phyloP scores from a whole-genome alignment of 768 basidiomycete species.

The Boletus rubroflammeus region DNA sequence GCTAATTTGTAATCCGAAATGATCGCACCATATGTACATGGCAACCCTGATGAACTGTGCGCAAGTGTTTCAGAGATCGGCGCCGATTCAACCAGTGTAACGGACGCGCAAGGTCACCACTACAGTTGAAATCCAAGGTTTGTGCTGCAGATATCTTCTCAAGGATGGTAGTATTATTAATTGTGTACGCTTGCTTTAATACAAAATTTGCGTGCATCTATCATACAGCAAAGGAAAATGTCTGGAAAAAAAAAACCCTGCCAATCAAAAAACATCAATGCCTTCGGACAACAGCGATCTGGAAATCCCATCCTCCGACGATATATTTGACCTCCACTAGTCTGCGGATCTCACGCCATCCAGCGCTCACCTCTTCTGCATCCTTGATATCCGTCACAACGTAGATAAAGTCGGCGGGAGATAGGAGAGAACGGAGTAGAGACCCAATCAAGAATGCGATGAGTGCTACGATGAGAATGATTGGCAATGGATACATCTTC shows the following conservation, averaged over 20 bases:
- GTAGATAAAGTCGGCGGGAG: conserved; percentile 89
- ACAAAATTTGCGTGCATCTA: conserved; percentile 10
- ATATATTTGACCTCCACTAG: conserved; percentile 80
- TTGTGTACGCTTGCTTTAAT: conserved; percentile 5
- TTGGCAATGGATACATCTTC: conserved; percentile 42
- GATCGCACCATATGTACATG: not conserved
- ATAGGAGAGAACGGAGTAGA: conserved; percentile 80
- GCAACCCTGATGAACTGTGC: not conserved
- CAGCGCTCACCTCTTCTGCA: conserved; percentile 46
- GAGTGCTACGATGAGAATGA: conserved; percentile 72
- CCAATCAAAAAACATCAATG: conserved; percentile 36
- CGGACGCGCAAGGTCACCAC: not conserved
- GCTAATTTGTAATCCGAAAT: not conserved
- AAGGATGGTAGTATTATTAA: not conserved
- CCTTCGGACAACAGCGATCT: conserved; percentile 78
- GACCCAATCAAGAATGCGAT: conserved; percentile 93
- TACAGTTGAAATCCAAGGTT: not conserved
- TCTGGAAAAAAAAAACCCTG: not conserved
- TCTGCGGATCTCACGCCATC: conserved; percentile 85
- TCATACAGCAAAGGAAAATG: not conserved
- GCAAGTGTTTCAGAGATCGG: not conserved
- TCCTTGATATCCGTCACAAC: conserved; percentile 58
- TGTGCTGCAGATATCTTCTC: not conserved
- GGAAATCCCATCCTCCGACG: conserved; percentile 83
- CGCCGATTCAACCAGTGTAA: not conserved